Evolutionary conservation across 1,139 yeast genomes (phyloP).

Genomic region (Pichia cactophila): DNA sequence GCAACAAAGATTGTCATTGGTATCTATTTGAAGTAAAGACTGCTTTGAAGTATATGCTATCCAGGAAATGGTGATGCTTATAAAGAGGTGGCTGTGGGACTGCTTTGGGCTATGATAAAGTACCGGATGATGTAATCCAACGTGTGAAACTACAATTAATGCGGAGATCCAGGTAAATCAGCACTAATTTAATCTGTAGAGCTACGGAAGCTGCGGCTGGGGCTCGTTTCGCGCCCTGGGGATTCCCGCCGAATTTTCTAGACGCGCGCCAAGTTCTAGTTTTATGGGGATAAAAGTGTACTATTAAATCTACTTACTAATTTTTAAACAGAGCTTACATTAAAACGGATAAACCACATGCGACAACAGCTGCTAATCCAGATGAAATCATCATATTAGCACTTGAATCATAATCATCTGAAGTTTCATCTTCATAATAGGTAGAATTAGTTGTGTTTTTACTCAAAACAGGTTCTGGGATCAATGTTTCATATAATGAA

Average conservation of each 20-base stretch:
- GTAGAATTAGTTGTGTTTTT: conserved; percentile 4
- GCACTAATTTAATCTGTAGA: too few relatives aligned
- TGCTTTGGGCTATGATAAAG: background rate
- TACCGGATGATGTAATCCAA: background rate
- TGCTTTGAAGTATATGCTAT: background rate
- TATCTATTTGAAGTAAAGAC: background rate
- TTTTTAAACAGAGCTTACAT: conserved; percentile 8
- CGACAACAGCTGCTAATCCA: conserved; percentile 7
- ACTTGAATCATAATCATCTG: conserved; percentile 8
- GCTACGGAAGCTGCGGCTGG: background rate
- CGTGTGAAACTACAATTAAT: too few relatives aligned
- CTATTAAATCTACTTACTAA: background rate
- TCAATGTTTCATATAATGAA: background rate
- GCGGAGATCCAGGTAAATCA: too few relatives aligned
- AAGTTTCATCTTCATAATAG: background rate
- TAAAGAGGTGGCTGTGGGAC: background rate
- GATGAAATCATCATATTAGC: conserved; percentile 8
- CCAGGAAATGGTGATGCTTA: background rate
- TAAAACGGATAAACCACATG: conserved; percentile 19
- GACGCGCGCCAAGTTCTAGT: too few relatives aligned
- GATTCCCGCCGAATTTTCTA: too few relatives aligned
- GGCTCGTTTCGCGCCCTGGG: too few relatives aligned
- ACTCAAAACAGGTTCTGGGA: background rate
- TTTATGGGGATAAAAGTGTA: background rate
- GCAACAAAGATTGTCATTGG: conserved; percentile 53